A percentile compares a stretch with the other conserved stretches of the same genome.
These are phyloP conservation scores for Penicillium sp. DNA, from an alignment of 2,329 filamentous ascomycete genomes.

Conservation along the genomic window DNA sequence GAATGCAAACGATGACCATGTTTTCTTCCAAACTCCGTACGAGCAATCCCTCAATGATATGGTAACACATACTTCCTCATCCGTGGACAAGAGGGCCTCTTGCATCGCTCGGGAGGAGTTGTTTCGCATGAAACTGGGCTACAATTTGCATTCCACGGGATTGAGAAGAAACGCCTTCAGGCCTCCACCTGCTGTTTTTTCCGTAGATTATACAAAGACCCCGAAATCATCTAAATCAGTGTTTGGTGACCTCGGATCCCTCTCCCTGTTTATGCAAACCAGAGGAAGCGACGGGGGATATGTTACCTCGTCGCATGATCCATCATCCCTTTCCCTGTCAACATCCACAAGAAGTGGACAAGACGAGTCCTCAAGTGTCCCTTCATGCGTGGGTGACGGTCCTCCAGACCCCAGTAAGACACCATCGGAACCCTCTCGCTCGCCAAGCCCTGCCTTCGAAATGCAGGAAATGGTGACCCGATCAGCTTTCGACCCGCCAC, in stretches of 20 bases:
- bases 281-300: conserved; percentile 37
- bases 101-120: neutral
- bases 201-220: neutral
- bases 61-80: neutral
- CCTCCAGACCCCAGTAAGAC: neutral
- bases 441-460: neutral
- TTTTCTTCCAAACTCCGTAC: neutral
- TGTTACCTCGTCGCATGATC: conserved; percentile 16
- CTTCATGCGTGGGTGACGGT: neutral
- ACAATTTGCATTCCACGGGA: neutral
- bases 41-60: neutral
- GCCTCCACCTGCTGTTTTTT: neutral
- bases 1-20: neutral
- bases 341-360: neutral
- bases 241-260: conserved; percentile 38
- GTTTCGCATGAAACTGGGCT: neutral
- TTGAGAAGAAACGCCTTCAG: neutral
- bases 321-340: neutral
- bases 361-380: neutral
- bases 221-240: neutral
- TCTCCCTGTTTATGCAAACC: conserved; percentile 53
- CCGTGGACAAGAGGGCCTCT: too few species aligned
- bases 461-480: neutral
- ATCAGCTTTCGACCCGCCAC: neutral
- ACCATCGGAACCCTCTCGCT: neutral